Evolutionary conservation across 805 yeast species (phyloP), one percentile per base, ranked within the genome.

Genomic region (Clavispora carvajalis): DNA sequence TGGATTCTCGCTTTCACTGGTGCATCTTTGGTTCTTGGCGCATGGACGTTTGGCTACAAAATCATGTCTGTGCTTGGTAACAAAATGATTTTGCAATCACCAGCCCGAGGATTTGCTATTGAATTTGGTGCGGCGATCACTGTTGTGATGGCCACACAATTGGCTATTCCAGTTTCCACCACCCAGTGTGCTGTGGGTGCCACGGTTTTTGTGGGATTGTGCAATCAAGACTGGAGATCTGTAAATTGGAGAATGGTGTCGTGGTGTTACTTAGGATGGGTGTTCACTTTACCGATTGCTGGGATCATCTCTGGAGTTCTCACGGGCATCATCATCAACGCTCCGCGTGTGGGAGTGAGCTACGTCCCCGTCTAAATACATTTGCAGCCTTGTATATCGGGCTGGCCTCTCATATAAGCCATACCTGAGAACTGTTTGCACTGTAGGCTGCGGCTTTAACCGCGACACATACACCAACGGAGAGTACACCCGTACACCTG

Each of bases 181-280:
- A 84, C 91, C 4, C 90, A 83, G 62, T 75, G 80, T 58, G 86
- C 88, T 11, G 82, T 79, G 41, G 91, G 91, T 44, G 86, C 87
- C 44, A 80, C 85, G 29, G 86, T 83, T 6, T 77, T 76, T 53
- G 85, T 84, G 48, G 91, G 89, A 40, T 65, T 82, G 44, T 81
- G 87, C 65, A 84, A 83, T 69, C 66, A 65, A 51, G 85, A 79
- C 54, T 48, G 69, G 52, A 74, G 63, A 49, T 74, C 85, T 5
- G 82, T 82, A 44, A 83, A 84, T 68, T 84, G 89, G 89, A 74
- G 84, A 65, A 77, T 81, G 78, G 86, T 83, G 21, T 57, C 66
- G 11, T 83, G 84, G 83, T 76, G 83, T 51, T 82, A 80, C 61
- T 51, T 67, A 37, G 88, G 89, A 33, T 83, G 91, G 90, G 44